Percentiles rank a stretch among this genome's conserved stretches.
phyloP scores from a whole-genome alignment of 2,329 filamentous ascomycete genomes.

The Phialophora macrospora region DNA sequence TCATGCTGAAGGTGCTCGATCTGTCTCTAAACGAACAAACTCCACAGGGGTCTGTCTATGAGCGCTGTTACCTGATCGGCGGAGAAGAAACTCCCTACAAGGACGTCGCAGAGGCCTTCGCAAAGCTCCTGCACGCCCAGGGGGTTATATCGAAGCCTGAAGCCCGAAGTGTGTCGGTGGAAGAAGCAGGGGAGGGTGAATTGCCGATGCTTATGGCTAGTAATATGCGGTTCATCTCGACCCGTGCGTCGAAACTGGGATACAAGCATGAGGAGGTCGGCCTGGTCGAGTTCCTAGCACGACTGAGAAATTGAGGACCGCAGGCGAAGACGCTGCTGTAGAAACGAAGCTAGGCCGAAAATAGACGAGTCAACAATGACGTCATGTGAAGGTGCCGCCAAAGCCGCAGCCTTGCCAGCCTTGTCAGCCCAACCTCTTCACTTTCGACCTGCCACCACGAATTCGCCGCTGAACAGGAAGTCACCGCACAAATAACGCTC shows the following conservation, averaged over 20 bases:
- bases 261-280: conserved; percentile 25
- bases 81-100: conserved; percentile 19
- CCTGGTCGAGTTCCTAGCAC: conserved; percentile 19
- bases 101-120: conserved; percentile 16
- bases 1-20: conserved; percentile 25
- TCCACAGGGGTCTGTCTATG: conserved; percentile 25
- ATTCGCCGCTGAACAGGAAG: conserved; percentile 9
- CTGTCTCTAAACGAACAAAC: conserved; percentile 9
- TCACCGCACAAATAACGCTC: not conserved
- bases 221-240: conserved; percentile 19
- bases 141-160: conserved; percentile 17
- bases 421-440: conserved; percentile 14
- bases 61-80: conserved; percentile 24
- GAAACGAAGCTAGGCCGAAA: conserved; percentile 16
- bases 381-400: conserved; percentile 1
- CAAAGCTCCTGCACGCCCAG: conserved; percentile 13
- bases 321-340: conserved; percentile 10
- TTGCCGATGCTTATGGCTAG: conserved; percentile 29
- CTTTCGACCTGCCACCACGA: conserved; percentile 16
- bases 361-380: conserved; percentile 7
- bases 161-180: conserved; percentile 17
- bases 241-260: conserved; percentile 20
- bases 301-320: not conserved
- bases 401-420: conserved; percentile 13
- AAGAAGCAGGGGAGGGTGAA: conserved; percentile 25